Percentiles rank a stretch among this genome's conserved stretches.
These are phyloP conservation scores for Aureobasidium uvarum DNA, from an alignment of 2,329 filamentous ascomycete species.

Conservation along the genomic window DNA sequence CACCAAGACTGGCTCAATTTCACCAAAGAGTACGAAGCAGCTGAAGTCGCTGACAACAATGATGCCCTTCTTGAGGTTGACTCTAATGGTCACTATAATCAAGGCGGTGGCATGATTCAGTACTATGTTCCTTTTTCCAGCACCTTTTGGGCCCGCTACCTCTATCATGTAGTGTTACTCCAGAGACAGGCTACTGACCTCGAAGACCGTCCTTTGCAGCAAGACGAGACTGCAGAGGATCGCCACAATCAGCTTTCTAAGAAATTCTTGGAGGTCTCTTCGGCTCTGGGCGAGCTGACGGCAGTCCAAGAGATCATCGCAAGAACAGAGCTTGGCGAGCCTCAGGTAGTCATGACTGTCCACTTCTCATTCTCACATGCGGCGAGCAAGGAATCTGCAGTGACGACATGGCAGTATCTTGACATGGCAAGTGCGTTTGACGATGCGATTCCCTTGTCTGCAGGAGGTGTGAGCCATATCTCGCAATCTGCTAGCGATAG, in stretches of 20 bases:
- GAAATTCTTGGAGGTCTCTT: slow-evolving; percentile 34
- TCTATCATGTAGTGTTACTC: slow-evolving; percentile 36
- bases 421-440: slow-evolving; percentile 9
- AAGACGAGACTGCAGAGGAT: slow-evolving; percentile 28
- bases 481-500: slow-evolving; percentile 20
- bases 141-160: slow-evolving; percentile 45
- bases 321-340: slow-evolving; percentile 33
- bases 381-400: slow-evolving; percentile 34
- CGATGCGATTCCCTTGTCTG: slow-evolving; percentile 1
- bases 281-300: slow-evolving; percentile 40
- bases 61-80: slow-evolving; percentile 33
- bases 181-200: slow-evolving; percentile 28
- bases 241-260: slow-evolving; percentile 27
- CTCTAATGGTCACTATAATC: slow-evolving; percentile 29
- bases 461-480: slow-evolving; percentile 4
- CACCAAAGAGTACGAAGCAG: slow-evolving; percentile 30
- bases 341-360: slow-evolving; percentile 39
- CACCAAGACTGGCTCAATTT: slow-evolving; percentile 15
- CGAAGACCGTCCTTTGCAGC: slow-evolving; percentile 31
- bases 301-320: slow-evolving; percentile 47
- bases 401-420: slow-evolving; percentile 39
- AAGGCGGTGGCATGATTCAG: slow-evolving; percentile 34
- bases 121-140: slow-evolving; percentile 42
- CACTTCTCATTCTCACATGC: slow-evolving; percentile 43
- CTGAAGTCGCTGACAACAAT: slow-evolving; percentile 28